Percentiles rank a stretch among this genome's conserved stretches.
These are phyloP conservation scores for Oxalis stricta DNA, from an alignment of 441 rosid species.

Conservation along the genomic window DNA sequence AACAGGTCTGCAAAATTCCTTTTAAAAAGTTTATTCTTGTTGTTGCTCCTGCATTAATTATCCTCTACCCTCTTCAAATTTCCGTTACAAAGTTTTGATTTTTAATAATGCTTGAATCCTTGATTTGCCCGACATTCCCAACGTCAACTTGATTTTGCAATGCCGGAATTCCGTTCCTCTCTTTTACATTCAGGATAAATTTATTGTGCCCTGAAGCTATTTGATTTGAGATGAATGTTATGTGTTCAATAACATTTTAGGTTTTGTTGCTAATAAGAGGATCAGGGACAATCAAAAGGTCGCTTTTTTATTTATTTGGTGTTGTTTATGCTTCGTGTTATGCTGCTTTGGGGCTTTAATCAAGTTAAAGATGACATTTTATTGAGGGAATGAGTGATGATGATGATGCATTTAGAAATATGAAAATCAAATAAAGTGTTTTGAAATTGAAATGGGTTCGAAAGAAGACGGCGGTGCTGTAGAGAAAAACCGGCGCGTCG, in stretches of 20 bases:
- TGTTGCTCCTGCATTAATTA: conserved; percentile 6
- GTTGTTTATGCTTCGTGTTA: neutral
- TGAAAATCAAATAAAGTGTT: conserved; percentile 5
- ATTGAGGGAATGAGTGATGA: conserved; percentile 7
- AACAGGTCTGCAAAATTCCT: conserved; percentile 12
- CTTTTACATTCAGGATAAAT: neutral
- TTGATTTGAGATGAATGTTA: no score
- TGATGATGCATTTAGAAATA: conserved; percentile 10
- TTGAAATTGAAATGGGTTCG: conserved; percentile 32
- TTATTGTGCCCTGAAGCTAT: no score
- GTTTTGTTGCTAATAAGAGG: conserved; percentile 9
- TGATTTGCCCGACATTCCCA: conserved; percentile 11
- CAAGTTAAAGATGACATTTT: neutral
- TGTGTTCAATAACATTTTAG: no score
- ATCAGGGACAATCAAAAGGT: conserved; percentile 6
- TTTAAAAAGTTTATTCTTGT: no score
- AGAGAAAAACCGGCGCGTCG: conserved; percentile 25
- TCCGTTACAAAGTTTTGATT: conserved; percentile 11
- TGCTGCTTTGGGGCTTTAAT: conserved; percentile 3
- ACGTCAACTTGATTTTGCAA: conserved; percentile 2
- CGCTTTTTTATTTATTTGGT: conserved; percentile 1
- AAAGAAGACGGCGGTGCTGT: conserved; percentile 41
- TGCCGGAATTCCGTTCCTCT: neutral
- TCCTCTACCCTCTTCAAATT: conserved; percentile 3
- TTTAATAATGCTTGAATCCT: conserved; percentile 7